These are phyloP conservation scores for Suillus subalutaceus DNA, from an alignment of 768 basidiomycete species.

Conservation along the genomic window DNA sequence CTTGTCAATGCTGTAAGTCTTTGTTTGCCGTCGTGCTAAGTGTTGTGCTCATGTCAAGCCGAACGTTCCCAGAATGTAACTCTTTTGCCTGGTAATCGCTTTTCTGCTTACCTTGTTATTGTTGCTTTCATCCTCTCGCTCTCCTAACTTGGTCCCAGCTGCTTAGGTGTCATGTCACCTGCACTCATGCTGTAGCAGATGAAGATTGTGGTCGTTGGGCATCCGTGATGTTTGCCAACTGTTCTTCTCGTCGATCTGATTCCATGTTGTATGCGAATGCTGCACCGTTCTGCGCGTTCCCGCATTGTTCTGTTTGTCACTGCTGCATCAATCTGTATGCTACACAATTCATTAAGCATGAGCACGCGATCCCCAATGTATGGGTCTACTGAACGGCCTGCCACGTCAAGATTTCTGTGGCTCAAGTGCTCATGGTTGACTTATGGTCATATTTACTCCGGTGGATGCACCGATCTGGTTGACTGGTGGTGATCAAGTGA, in stretches of 20 bases:
- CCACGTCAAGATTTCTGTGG: background rate
- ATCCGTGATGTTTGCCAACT: background rate
- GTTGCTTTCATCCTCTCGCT: background rate
- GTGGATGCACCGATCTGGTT: background rate
- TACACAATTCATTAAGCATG: background rate
- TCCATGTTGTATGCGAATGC: background rate
- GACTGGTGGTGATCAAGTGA: background rate
- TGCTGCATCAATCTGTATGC: background rate
- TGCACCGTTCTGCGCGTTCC: background rate
- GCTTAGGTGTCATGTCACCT: background rate
- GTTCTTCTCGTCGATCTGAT: background rate
- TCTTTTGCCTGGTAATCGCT: background rate
- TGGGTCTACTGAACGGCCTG: background rate
- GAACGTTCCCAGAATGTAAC: background rate
- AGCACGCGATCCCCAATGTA: background rate
- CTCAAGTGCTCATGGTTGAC: background rate
- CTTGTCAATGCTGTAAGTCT: background rate
- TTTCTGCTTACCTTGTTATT: background rate
- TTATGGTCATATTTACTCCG: background rate
- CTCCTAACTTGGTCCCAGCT: background rate
- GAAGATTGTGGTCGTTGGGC: no score
- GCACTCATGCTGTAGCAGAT: background rate
- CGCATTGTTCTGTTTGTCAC: background rate
- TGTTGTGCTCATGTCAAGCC: background rate
- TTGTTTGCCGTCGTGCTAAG: background rate